Base-by-base conservation (phyloP, 306 rosid genomes). In the Parietaria judaica region DNA sequence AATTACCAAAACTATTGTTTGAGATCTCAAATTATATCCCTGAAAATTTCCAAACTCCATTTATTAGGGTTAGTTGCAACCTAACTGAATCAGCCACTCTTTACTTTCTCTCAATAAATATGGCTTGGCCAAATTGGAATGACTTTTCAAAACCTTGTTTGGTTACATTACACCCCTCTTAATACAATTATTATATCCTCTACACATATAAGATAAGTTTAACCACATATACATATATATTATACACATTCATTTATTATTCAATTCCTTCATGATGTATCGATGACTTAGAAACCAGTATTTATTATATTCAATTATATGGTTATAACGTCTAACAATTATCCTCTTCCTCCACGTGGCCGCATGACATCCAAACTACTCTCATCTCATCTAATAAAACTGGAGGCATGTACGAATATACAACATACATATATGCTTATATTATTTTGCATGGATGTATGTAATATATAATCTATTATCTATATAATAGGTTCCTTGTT, bases 41-140 rank as follows among this genome's bases (percentile, higher is more conserved):
- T 72, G 50, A 11, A 68, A 63, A 68, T 70, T 45, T 60, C 64
- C 64, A 75, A 69, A 73, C 60, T 60, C 77, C 75, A 83, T 83
- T 83, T 82, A 79, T 77, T 79, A 58, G 64, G 95, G 78, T 77
- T 63, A 81, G 90, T 81, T 12, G 17, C 70, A 71, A 66, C 82
- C 90, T 71, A 81, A 77, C 88, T 51, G 70, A 61, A 77, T 63
- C 53, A 66, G 67, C 71, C 94, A 63, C 78, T 60, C n/a, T 73
- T 68, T 80, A 56, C 72, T 74, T 72, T 69, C 73, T 55, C 69
- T 81, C 87, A 81, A 57, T 86, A 70, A 86, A 83, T 86, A 77
- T 64, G 63, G 39, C 23, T 12, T 34, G 56, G 47, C 46, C 63
- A 64, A 61, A 44, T 50, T 75, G 63, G 63, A 58, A 13, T 68